phyloP scores from a whole-genome alignment of 495 filamentous ascomycete genomes.

The Hypoxylon perforatum region DNA sequence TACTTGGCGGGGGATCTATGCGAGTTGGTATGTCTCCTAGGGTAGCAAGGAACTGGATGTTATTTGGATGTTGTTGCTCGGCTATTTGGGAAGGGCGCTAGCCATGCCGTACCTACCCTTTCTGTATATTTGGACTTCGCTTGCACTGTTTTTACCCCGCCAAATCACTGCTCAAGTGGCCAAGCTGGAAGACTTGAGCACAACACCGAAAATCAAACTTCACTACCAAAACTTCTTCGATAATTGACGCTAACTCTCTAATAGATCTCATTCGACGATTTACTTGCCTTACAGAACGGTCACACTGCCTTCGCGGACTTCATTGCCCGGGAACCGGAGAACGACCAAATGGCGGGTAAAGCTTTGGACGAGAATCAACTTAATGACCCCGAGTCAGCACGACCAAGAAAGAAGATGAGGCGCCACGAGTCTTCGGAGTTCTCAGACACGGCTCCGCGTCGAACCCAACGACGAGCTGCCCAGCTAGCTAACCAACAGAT shows the following conservation, averaged over 20 bases:
- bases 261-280: conserved; percentile 30
- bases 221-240: neutral
- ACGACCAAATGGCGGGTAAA: neutral
- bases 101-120: neutral
- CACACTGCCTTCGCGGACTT: conserved; percentile 11
- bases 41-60: too few relatives aligned
- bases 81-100: neutral
- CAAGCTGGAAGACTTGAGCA: too few relatives aligned
- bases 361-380: conserved; percentile 15
- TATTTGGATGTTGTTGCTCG: too few relatives aligned
- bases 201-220: neutral
- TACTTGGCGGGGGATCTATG: neutral
- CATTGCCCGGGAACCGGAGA: neutral
- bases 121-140: neutral
- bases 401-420: too few relatives aligned
- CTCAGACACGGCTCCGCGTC: conserved; percentile 7
- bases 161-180: neutral
- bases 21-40: conserved; percentile 21
- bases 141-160: neutral
- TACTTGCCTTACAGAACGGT: conserved; percentile 24
- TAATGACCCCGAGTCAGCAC: conserved; percentile 25
- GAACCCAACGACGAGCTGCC: conserved; percentile 41
- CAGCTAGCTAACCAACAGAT: conserved; percentile 34
- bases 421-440: too few relatives aligned
- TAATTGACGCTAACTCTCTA: conserved; percentile 29